Base-by-base conservation (phyloP, 306 rosid species). In the Cucumis melo region DNA sequence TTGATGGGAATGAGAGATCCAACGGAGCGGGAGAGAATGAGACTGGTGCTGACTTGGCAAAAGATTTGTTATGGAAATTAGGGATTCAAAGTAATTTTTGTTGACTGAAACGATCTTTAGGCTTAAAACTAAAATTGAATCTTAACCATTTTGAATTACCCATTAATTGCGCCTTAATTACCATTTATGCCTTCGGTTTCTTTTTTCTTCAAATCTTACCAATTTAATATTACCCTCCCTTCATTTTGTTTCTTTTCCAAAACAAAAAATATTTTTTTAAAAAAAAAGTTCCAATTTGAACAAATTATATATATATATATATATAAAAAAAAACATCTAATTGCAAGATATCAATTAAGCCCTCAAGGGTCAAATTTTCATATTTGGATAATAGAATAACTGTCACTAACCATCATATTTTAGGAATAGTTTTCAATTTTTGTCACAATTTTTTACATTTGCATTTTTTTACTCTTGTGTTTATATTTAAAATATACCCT, bases 71-170 rank as follows among this genome's bases (percentile, higher is more conserved):
- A 76, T 82, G 13, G 81, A 73, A 78, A 68, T 76, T 34, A 34
- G 86, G 60, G 82, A 80, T 83, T 82, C 75, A 23, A 66, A 76
- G 87, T 80, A 86, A 80, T 80, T 39, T 77, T 61, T 83, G 89
- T 90, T 90, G 94, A 92, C 98, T 68, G 82, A 58, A 73, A 50
- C 36, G 34, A 64, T 44, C 56, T 21, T 61, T 21, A 21, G 79
- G n/a, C 85, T 82, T 34, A 34, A 16, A 3, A n/a, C 8, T 12
- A 58, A 72, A 72, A 76, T 83, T 81, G 74, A 81, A 38, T 7
- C 8, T 27, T 53, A 74, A 54, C 57, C 34, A 65, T 55, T 82
- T 16, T 39, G 44, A n/a, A 27, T 42, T 46, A 9, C 8, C 0
- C 2, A 5, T 70, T 70, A 11, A 59, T 74, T 83, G 68, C 55